Evolutionary conservation across 2,329 filamentous ascomycete genomes (phyloP).

Genomic region (Colletotrichum cuscutae): DNA sequence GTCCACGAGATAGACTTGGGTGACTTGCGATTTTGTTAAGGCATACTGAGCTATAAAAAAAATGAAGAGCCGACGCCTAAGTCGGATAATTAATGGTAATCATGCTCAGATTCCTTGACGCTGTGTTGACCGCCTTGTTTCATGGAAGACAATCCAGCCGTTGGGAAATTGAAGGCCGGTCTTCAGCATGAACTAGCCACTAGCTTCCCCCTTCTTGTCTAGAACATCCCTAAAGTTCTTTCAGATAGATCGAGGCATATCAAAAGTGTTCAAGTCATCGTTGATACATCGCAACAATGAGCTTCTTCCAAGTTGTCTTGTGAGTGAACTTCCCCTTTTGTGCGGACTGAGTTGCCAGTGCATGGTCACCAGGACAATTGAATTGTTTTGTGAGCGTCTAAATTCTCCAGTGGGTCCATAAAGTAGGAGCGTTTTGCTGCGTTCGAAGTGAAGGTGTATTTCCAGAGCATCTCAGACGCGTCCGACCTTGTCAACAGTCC

Average conservation of each 20-base stretch:
- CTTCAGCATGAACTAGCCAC: no score
- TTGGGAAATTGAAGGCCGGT: no score
- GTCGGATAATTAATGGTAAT: no score
- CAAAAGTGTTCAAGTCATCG: background rate
- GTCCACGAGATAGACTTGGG: no score
- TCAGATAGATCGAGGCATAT: background rate
- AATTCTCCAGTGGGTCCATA: background rate
- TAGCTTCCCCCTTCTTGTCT: no score
- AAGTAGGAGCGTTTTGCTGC: background rate
- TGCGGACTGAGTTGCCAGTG: background rate
- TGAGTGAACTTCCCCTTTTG: background rate
- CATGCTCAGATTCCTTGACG: no score
- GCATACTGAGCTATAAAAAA: no score
- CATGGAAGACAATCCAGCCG: no score
- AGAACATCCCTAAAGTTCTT: background rate
- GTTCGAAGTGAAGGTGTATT: background rate
- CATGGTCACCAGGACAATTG: background rate
- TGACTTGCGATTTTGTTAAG: rapidly evolving
- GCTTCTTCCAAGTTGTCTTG: background rate
- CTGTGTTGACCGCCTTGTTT: no score
- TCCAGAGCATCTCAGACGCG: background rate
- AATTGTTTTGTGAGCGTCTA: background rate
- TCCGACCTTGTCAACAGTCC: background rate
- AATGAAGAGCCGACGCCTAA: no score
- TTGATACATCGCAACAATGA: background rate